Evolutionary conservation across 495 filamentous ascomycete species (phyloP).

Genomic region (Aspergillus egyptiacus): DNA sequence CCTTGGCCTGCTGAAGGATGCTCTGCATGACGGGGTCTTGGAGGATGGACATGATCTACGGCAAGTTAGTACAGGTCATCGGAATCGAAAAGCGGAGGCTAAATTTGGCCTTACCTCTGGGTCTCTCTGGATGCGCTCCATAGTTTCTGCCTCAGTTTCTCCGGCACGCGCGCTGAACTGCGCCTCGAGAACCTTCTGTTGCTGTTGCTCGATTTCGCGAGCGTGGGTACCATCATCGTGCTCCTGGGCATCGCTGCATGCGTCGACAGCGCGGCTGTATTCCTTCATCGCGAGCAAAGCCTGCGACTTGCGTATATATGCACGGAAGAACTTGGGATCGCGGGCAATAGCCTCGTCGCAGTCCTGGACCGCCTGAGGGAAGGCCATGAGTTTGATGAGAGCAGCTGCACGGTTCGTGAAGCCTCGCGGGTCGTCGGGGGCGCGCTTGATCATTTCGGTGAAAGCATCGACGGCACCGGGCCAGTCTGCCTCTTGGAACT

Average conservation of each 20-base stretch:
- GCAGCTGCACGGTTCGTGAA: conserved; percentile 97
- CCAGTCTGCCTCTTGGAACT: conserved; percentile 97
- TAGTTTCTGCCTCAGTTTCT: conserved; percentile 94
- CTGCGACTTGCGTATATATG: conserved; percentile 91
- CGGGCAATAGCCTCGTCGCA: conserved; percentile 87
- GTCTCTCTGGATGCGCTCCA: conserved; percentile 84
- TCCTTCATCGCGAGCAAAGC: conserved; percentile 94
- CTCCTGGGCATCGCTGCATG: conserved; percentile 71
- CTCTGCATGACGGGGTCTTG: conserved; percentile 96
- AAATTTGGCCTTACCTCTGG: conserved; percentile 86
- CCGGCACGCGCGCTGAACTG: conserved; percentile 86
- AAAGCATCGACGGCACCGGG: conserved; percentile 93
- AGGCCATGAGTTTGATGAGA: conserved; percentile 91
- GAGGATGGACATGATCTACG: conserved; percentile 80
- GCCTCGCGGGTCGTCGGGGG: conserved; percentile 85
- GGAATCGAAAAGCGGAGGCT: not conserved
- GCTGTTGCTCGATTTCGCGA: conserved; percentile 87
- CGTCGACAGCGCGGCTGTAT: conserved; percentile 88
- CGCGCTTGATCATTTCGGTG: conserved; percentile 94
- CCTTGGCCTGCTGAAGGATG: conserved; percentile 93
- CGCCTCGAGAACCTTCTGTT: conserved; percentile 86
- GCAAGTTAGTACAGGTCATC: conserved; percentile 28
- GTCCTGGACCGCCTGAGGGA: conserved; percentile 88
- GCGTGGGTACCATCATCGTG: conserved; percentile 76
- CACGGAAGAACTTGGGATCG: conserved; percentile 88